Evolutionary conservation across 148 eudicot species (phyloP).

Genomic region (Cornus suecica): DNA sequence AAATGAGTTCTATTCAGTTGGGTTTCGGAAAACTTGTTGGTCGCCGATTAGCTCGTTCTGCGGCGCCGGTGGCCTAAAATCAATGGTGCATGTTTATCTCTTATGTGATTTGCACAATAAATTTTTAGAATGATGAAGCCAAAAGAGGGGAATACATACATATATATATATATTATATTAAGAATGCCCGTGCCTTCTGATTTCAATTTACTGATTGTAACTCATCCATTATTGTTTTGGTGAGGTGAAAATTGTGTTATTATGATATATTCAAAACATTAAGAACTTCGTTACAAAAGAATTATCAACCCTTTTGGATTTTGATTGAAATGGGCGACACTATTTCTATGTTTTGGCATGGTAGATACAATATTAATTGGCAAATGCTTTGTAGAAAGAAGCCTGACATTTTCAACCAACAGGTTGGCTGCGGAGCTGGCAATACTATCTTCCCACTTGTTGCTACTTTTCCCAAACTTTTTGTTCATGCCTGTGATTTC

Average conservation of each 20-base stretch:
- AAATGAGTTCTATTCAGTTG: no score
- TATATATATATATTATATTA: no score
- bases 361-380: no score
- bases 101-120: no score
- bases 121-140: no score
- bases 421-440: constrained; percentile 59
- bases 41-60: no score
- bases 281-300: background rate
- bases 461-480: constrained; percentile 37
- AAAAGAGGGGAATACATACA: no score
- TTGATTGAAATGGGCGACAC: background rate
- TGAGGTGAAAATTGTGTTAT: no score
- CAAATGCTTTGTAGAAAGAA: background rate
- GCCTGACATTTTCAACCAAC: background rate
- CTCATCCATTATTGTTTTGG: background rate
- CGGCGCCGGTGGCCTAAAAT: no score
- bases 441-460: constrained; percentile 42
- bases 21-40: no score
- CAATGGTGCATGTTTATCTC: no score
- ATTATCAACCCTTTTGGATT: background rate
- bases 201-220: background rate
- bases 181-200: no score
- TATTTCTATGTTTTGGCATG: background rate
- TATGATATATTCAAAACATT: background rate
- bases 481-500: constrained; percentile 50